These are phyloP conservation scores for Cercospora beticola DNA, from an alignment of 2,329 filamentous ascomycete species.

Conservation along the genomic window DNA sequence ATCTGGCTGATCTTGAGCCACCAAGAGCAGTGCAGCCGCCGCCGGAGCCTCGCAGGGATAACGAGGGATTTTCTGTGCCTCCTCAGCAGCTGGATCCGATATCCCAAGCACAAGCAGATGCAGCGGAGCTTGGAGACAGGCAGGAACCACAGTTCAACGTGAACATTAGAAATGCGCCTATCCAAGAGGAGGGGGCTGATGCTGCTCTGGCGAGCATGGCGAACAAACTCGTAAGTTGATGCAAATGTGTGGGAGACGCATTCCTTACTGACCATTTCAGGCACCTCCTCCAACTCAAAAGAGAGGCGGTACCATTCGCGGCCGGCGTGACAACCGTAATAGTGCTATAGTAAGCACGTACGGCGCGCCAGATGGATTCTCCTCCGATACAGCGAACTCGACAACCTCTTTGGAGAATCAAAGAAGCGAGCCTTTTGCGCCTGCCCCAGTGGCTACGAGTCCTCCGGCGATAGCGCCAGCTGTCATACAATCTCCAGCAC, in stretches of 20 bases:
- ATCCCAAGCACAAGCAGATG: slow-evolving; percentile 70
- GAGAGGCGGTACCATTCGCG: slow-evolving; percentile 71
- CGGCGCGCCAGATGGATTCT: slow-evolving; percentile 18
- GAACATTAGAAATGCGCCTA: slow-evolving; percentile 74
- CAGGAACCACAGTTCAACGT: slow-evolving; percentile 69
- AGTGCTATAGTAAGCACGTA: slow-evolving; percentile 63
- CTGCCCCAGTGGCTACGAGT: not conserved
- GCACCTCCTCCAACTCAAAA: slow-evolving; percentile 53
- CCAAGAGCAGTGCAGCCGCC: slow-evolving; percentile 30
- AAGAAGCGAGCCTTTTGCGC: not conserved
- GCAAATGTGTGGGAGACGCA: not conserved
- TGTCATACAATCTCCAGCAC: slow-evolving; percentile 11
- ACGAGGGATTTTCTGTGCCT: slow-evolving; percentile 75
- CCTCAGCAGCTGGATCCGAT: slow-evolving; percentile 59
- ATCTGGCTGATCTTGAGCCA: slow-evolving; percentile 38
- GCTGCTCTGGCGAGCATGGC: slow-evolving; percentile 74
- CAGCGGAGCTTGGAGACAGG: slow-evolving; percentile 54
- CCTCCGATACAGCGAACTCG: slow-evolving; percentile 2
- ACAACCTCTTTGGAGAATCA: slow-evolving; percentile 11
- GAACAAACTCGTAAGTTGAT: slow-evolving; percentile 60
- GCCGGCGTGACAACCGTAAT: slow-evolving; percentile 86
- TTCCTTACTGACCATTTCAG: slow-evolving; percentile 34
- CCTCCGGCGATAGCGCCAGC: slow-evolving; percentile 2
- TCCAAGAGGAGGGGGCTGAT: slow-evolving; percentile 68
- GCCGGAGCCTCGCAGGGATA: slow-evolving; percentile 57